Base-by-base conservation (phyloP, 139 green algal genomes). In the Deuterostichococcus epilithicus region DNA sequence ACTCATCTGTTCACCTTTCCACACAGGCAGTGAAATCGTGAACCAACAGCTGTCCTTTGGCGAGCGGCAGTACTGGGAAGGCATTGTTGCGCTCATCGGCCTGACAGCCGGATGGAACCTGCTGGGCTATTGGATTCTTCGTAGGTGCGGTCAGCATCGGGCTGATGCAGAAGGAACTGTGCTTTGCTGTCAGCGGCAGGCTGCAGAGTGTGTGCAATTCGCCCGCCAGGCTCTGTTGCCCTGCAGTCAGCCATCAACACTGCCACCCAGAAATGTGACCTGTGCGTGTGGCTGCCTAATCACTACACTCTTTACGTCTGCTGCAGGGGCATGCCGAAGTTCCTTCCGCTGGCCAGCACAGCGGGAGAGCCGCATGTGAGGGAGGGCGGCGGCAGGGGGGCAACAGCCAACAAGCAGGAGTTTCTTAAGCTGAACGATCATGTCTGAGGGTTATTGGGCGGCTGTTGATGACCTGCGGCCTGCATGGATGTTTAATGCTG, bases 71-170 rank as follows among this genome's bases (percentile, higher is more conserved):
- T 33, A 82, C 32, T 86, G 81, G 81, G 69, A 81, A 52, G 36
- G 66, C 33, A 77, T 86, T n/a, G 36, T 84, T 32, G 78, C 44
- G 2, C 68, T 86, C 35, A 23, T 74, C 32, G 45, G 68, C n/a
- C 73, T 86, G 26, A 74, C 68, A 18, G 67, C 74, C 13, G 71
- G 45, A 4, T 76, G 70, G 60, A 86, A 86, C 77, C 18, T 52
- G 6, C 35, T 86, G 18, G 81, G 77, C 45, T 86, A 86, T 44
- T 59, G 85, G 39, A 36, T 79, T 5, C 68, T 86, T 36, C 72
- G 81, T 34, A 63, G 52, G 52, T 63, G 52, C 10, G 28, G 18
- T 30, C 28, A n/a, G 52, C 52, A 25, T 3, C 8, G 3, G 10
- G 13, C 26, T 63, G 52, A 8, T 52, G 42, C 42, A 52, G 42